Evolutionary conservation across 2,329 filamentous ascomycete species (phyloP).

Genomic region (Fusarium sp.): DNA sequence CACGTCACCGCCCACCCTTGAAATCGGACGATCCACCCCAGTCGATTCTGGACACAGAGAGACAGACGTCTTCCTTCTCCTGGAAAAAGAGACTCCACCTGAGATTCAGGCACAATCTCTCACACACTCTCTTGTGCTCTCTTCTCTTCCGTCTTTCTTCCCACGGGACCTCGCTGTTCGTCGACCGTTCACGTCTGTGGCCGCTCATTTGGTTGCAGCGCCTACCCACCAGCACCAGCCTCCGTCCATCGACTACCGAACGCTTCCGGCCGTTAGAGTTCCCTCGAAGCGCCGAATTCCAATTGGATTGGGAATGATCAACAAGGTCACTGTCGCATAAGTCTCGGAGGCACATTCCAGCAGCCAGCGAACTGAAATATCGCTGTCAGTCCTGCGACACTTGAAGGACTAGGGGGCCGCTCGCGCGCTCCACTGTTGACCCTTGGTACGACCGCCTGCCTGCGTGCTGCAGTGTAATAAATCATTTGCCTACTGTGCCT

Average conservation of each 20-base stretch:
- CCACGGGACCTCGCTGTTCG: not conserved
- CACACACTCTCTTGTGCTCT: not conserved
- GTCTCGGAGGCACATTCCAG: conserved; percentile 39
- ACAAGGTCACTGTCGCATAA: conserved; percentile 36
- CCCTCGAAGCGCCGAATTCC: conserved; percentile 20
- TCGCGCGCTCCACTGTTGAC: conserved; percentile 26
- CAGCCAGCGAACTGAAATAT: conserved; percentile 22
- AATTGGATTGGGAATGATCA: conserved; percentile 42
- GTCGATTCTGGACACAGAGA: conserved; percentile 21
- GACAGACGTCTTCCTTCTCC: conserved; percentile 29
- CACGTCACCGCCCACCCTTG: conserved; percentile 36
- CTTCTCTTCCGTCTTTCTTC: conserved; percentile 3
- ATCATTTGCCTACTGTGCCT: conserved; percentile 13
- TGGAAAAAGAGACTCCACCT: conserved; percentile 31
- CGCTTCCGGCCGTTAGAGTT: conserved; percentile 27
- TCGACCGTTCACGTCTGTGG: conserved; percentile 16
- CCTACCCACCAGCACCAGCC: not conserved
- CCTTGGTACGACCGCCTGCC: conserved; percentile 23
- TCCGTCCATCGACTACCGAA: not conserved
- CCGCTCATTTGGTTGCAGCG: conserved; percentile 29
- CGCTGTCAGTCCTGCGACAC: conserved; percentile 27
- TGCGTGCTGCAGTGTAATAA: conserved; percentile 28
- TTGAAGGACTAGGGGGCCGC: conserved; percentile 23
- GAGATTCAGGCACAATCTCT: conserved; percentile 12
- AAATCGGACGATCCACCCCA: conserved; percentile 38